Evolutionary conservation across 305 asterid species (phyloP).

Genomic region (Fraxinus greggii): DNA sequence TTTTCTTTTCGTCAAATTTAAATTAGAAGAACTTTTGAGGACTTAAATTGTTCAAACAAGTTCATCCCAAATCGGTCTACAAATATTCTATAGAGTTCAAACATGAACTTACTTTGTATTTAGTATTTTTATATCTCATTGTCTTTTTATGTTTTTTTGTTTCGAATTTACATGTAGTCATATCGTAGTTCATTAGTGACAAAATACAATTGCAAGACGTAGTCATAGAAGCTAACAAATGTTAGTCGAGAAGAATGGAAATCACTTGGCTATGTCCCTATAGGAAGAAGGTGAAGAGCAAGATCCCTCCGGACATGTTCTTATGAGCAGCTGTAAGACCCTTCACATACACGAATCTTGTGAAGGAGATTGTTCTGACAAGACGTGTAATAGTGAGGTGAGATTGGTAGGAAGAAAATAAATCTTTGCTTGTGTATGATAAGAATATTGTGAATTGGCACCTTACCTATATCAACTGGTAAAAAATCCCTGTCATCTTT

Average conservation of each 20-base stretch:
- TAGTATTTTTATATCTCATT: not conserved
- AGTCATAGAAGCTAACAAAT: conserved; percentile 32
- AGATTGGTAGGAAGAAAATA: conserved; percentile 49
- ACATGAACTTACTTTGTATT: not conserved
- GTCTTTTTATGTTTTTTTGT: not conserved
- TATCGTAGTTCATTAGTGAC: not conserved
- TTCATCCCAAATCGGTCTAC: not conserved
- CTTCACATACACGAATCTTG: conserved; percentile 73
- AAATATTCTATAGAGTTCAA: not conserved
- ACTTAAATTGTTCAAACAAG: not conserved
- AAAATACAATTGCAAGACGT: not conserved
- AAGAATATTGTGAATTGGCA: not conserved
- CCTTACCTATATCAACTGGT: not conserved
- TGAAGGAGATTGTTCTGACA: conserved; percentile 72
- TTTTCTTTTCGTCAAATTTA: not conserved
- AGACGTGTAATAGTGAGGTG: conserved; percentile 83
- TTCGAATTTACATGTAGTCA: not conserved
- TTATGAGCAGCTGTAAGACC: conserved; percentile 82
- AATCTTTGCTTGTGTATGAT: not conserved
- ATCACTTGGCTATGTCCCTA: conserved; percentile 58
- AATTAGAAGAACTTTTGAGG: not conserved
- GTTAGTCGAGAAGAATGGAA: conserved; percentile 64
- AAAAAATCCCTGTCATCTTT: not conserved
- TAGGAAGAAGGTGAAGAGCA: conserved; percentile 62
- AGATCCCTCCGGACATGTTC: conserved; percentile 67